Conservation (phyloP, 192 early-diverging fungal genomes). For the Entomortierella chlamydospora region DNA sequence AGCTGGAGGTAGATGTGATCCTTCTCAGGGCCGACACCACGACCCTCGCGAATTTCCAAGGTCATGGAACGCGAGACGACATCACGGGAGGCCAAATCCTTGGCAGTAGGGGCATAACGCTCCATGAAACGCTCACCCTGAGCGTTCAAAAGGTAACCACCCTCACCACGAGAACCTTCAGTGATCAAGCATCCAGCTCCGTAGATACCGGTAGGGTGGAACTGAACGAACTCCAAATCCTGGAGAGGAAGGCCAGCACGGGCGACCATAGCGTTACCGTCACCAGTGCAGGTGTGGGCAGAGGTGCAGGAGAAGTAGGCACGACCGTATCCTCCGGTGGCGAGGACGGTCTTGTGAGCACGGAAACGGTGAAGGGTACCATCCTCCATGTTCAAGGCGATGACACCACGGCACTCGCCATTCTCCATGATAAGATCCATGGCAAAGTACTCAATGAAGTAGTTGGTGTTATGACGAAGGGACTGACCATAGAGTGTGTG, state of each 20-base stretch:
- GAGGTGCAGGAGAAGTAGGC: conserved; percentile 99
- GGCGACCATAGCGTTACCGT: conserved; percentile 99
- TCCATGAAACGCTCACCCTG: conserved; percentile 99
- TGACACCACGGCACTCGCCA: conserved; percentile 95
- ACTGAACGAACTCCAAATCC: conserved; percentile 99
- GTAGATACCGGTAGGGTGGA: conserved; percentile 99
- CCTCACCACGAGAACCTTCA: conserved; percentile 95
- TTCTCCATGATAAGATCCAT: conserved; percentile 99
- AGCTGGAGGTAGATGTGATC: conserved; percentile 98
- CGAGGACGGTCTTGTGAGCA: conserved; percentile 96
- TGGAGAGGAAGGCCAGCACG: conserved; percentile 96
- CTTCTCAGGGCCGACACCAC: conserved; percentile 95
- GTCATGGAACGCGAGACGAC: conserved; percentile 99
- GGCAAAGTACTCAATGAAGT: conserved; percentile 99
- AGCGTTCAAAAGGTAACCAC: conserved; percentile 96
- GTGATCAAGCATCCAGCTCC: conserved; percentile 98
- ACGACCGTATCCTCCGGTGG: conserved; percentile 99
- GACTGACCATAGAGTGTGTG: conserved; percentile 99
- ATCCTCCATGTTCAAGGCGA: conserved; percentile 98
- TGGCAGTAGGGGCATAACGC: conserved; percentile 98
- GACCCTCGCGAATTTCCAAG: conserved; percentile 96
- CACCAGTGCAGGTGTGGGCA: conserved; percentile 99
- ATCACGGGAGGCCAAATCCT: conserved; percentile 98
- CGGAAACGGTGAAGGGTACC: conserved; percentile 98
- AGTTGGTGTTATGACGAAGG: conserved; percentile 94